phyloP scores from a whole-genome alignment of 73 alveolate genomes.

The Blepharisma stoltei region DNA sequence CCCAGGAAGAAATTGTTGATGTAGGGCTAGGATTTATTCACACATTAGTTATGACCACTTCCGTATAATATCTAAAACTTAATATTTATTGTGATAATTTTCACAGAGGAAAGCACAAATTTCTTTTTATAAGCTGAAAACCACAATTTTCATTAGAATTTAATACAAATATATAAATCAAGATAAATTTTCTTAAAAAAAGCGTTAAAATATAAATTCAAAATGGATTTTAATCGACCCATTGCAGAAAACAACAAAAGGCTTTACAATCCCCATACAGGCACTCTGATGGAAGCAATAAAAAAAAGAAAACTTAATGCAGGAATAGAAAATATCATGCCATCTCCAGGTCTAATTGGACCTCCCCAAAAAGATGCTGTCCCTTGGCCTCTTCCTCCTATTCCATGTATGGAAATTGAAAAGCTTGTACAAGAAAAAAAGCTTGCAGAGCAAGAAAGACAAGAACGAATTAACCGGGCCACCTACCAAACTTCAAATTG shows the following conservation, averaged over 20 bases:
- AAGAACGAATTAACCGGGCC: background rate
- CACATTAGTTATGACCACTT: conserved; percentile 27
- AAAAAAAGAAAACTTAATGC: background rate
- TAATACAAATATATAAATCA: no score
- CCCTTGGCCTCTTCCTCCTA: background rate
- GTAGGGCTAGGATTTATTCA: conserved; percentile 28
- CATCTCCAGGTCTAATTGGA: conserved; percentile 1
- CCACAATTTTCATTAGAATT: no score
- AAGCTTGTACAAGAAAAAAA: background rate
- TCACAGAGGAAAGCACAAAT: no score
- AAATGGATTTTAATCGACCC: no score
- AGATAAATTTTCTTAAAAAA: no score
- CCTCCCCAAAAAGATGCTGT: conserved; percentile 1
- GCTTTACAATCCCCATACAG: background rate
- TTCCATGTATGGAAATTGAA: background rate
- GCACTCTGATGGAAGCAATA: conserved; percentile 2
- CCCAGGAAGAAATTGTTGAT: conserved; percentile 22
- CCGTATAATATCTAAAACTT: background rate
- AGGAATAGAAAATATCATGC: background rate
- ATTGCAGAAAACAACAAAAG: background rate
- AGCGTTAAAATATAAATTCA: no score
- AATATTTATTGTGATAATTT: no score
- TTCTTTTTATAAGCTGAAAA: no score
- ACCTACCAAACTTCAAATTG: background rate
- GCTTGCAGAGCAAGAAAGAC: conserved; percentile 7